Conservation (phyloP, 2,329 filamentous ascomycete genomes). For the Gnomoniopsis sp. region DNA sequence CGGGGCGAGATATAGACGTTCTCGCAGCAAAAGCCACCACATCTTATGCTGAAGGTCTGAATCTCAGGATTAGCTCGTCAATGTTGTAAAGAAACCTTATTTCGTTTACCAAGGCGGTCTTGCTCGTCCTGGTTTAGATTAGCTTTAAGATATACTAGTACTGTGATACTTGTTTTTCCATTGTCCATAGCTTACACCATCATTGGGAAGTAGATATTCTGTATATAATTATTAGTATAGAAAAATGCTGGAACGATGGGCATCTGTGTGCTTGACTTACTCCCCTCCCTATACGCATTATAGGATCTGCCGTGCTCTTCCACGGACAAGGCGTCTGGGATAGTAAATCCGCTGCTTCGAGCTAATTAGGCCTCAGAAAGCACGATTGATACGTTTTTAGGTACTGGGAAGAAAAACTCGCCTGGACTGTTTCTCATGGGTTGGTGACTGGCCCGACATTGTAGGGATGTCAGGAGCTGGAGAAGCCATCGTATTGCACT, state of each 20-base stretch:
- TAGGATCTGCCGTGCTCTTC: neutral
- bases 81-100: neutral
- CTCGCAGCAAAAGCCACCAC: neutral
- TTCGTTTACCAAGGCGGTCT: neutral
- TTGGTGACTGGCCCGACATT: neutral
- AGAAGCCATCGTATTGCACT: neutral
- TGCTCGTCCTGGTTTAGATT: neutral
- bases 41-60: conserved; percentile 1
- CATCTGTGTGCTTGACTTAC: neutral
- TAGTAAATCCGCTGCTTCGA: neutral
- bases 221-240: neutral
- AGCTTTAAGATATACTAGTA: neutral
- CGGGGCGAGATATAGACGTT: neutral
- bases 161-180: neutral
- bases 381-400: neutral
- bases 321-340: neutral
- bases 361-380: neutral
- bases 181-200: neutral
- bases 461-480: neutral
- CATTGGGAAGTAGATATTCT: conserved; percentile 1
- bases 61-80: neutral
- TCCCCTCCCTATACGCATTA: neutral
- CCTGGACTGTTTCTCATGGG: neutral
- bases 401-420: neutral
- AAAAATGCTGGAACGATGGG: neutral